A percentile compares a stretch with the other conserved stretches of the same genome.
phyloP scores from a whole-genome alignment of 2,329 filamentous ascomycete genomes.

The Cytospora paraplurivora region DNA sequence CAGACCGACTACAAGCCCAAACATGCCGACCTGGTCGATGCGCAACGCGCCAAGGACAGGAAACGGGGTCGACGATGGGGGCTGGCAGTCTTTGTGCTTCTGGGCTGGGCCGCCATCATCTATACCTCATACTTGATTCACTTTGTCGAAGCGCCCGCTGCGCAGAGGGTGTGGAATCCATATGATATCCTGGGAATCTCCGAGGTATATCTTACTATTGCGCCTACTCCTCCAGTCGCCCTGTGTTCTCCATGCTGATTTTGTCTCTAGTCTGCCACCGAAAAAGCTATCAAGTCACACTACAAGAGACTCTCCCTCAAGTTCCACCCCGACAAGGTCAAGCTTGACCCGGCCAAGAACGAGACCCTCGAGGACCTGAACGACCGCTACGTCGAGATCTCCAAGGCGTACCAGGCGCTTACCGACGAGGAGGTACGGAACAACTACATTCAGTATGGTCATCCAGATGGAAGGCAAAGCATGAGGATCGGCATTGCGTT shows the following conservation, averaged over 20 bases:
- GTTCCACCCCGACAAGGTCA: constrained; percentile 90
- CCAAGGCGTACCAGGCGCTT: constrained; percentile 96
- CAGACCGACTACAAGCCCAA: constrained; percentile 78
- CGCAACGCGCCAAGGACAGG: constrained; percentile 82
- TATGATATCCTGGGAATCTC: constrained; percentile 91
- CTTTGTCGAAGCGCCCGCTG: constrained; percentile 66
- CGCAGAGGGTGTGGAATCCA: constrained; percentile 88
- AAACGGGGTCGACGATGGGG: constrained; percentile 88
- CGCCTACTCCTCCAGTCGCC: constrained; percentile 14
- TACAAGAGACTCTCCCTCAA: constrained; percentile 86
- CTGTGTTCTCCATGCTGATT: constrained; percentile 24
- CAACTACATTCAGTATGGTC: constrained; percentile 94
- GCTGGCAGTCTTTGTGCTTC: constrained; percentile 72
- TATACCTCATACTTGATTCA: constrained; percentile 92
- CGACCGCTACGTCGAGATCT: constrained; percentile 87
- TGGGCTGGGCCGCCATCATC: constrained; percentile 81
- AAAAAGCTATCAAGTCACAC: constrained; percentile 89
- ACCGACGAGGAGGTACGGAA: constrained; percentile 97
- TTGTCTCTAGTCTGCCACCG: constrained; percentile 67
- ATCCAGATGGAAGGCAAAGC: constrained; percentile 97
- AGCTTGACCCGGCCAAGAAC: constrained; percentile 82
- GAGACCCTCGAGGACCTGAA: constrained; percentile 85
- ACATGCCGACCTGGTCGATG: constrained; percentile 80
- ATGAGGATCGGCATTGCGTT: constrained; percentile 97
- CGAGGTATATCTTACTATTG: constrained; percentile 57